Evolutionary conservation across 768 basidiomycete genomes (phyloP).

Genomic region (Calvatia gigantea): DNA sequence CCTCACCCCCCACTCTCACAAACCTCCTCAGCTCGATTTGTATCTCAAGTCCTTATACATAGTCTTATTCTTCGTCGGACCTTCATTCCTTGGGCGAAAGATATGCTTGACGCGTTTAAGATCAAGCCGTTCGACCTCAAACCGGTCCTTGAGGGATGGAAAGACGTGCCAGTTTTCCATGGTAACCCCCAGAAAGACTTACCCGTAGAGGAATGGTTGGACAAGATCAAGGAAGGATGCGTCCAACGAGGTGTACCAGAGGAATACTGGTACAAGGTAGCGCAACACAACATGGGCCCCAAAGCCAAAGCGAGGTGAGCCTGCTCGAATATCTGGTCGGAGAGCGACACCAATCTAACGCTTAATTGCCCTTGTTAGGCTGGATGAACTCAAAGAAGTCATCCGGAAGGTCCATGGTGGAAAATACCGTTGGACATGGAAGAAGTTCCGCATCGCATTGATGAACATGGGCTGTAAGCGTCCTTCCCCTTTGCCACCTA

Average conservation of each 20-base stretch:
- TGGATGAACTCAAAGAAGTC: slow-evolving; percentile 70
- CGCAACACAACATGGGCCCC: slow-evolving; percentile 70
- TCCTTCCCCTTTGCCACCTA: neutral
- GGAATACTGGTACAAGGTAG: slow-evolving; percentile 82
- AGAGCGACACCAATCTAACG: neutral
- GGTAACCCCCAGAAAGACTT: slow-evolving; percentile 69
- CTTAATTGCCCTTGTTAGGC: slow-evolving; percentile 25
- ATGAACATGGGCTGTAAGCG: slow-evolving; percentile 77
- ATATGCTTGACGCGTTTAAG: slow-evolving; percentile 75
- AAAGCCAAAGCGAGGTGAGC: slow-evolving; percentile 58
- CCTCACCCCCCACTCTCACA: slow-evolving; percentile 1
- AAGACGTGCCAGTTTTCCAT: slow-evolving; percentile 59
- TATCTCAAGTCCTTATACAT: neutral
- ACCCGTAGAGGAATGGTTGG: slow-evolving; percentile 71
- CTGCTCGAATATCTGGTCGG: neutral
- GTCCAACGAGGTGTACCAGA: slow-evolving; percentile 66
- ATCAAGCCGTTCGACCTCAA: slow-evolving; percentile 74
- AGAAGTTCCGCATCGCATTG: slow-evolving; percentile 77
- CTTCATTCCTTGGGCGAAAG: slow-evolving; percentile 7
- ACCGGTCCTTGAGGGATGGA: slow-evolving; percentile 64
- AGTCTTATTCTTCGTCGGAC: neutral
- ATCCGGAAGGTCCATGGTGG: slow-evolving; percentile 73
- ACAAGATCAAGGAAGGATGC: slow-evolving; percentile 70
- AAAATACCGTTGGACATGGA: slow-evolving; percentile 81
- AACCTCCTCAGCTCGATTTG: neutral